A percentile compares a stretch with the other conserved stretches of the same genome.
phyloP scores from a whole-genome alignment of 2,329 filamentous ascomycete species.

The Penicillium sp. region DNA sequence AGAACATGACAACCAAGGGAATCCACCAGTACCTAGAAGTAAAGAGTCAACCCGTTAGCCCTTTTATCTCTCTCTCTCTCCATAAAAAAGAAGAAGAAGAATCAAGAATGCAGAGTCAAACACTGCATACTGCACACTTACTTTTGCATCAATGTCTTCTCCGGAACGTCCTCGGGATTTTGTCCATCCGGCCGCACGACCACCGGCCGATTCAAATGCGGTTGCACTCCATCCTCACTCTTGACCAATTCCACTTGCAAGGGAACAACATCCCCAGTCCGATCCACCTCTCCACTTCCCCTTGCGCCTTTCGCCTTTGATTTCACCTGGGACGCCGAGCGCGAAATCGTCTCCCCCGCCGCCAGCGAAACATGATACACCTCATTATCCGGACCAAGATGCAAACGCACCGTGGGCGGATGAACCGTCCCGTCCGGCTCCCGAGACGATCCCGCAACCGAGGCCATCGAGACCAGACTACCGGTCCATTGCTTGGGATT shows the following conservation, averaged over 20 bases:
- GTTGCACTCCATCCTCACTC: constrained; percentile 27
- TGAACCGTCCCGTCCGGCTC: constrained; percentile 1
- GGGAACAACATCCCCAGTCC: too few relatives aligned
- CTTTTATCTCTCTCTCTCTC: not conserved
- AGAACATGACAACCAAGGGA: constrained; percentile 36
- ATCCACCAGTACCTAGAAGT: constrained; percentile 44
- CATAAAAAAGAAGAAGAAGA: not conserved
- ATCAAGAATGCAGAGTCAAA: too few relatives aligned
- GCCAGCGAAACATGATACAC: constrained; percentile 38
- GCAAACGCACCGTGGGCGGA: constrained; percentile 34
- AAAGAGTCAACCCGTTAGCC: not conserved
- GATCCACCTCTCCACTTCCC: too few relatives aligned
- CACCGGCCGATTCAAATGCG: constrained; percentile 37
- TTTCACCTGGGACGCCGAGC: too few relatives aligned
- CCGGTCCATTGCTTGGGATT: constrained; percentile 37
- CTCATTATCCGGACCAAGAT: constrained; percentile 33
- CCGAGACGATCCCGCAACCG: constrained; percentile 20
- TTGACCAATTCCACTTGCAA: constrained; percentile 29
- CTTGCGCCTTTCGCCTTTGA: too few relatives aligned
- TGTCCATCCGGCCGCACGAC: constrained; percentile 36
- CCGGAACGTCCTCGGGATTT: constrained; percentile 32
- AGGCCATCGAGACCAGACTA: constrained; percentile 34
- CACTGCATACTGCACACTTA: constrained; percentile 17
- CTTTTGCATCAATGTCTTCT: constrained; percentile 44
- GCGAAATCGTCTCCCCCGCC: constrained; percentile 13